Evolutionary conservation across 2,329 filamentous ascomycete genomes (phyloP).

Genomic region (Botrytis paeoniae): DNA sequence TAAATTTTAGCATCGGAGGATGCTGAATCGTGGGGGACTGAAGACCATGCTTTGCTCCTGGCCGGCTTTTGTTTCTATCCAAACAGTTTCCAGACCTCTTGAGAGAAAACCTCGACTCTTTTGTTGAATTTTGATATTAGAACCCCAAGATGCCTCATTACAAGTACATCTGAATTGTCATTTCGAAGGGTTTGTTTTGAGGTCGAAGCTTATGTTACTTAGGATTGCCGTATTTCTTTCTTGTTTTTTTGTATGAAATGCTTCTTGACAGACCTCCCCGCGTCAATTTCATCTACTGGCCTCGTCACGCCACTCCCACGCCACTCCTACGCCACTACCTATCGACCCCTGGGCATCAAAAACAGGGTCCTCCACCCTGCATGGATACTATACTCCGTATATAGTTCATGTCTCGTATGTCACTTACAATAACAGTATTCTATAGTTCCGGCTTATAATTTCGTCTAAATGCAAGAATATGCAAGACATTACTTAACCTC

Average conservation of each 20-base stretch:
- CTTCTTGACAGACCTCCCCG: no score
- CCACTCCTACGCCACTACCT: not conserved
- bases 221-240: not conserved
- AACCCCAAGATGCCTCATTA: not conserved
- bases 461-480: not conserved
- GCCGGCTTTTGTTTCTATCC: not conserved
- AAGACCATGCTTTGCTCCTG: not conserved
- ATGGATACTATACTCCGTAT: not conserved
- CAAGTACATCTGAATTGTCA: rapidly evolving
- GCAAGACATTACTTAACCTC: not conserved
- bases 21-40: not conserved
- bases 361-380: not conserved
- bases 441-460: not conserved
- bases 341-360: not conserved
- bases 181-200: no score
- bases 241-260: not conserved
- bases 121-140: not conserved
- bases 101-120: not conserved
- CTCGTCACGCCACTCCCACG: no score
- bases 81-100: not conserved
- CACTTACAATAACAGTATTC: not conserved
- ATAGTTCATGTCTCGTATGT: not conserved
- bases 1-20: not conserved
- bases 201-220: not conserved
- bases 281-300: not conserved